phyloP scores from a whole-genome alignment of 371 early-diverging fungal species.

The Apophysomyces sp. region DNA sequence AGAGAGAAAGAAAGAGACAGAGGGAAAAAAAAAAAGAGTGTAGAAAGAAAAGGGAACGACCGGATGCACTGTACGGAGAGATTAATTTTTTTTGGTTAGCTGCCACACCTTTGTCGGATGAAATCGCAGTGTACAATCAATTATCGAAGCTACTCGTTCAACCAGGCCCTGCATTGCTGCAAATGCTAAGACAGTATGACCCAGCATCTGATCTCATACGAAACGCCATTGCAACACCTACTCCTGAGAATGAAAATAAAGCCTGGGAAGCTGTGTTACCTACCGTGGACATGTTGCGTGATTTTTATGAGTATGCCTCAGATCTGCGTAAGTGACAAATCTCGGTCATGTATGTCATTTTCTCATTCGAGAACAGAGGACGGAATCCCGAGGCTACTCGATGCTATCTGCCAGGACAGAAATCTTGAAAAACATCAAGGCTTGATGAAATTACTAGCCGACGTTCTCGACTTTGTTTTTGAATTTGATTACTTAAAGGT shows the following conservation, averaged over 20 bases:
- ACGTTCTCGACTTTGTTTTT: conserved; percentile 85
- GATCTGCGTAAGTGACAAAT: conserved; percentile 56
- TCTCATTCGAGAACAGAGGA: conserved; percentile 47
- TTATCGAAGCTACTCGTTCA: conserved; percentile 45
- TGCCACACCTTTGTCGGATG: conserved; percentile 52
- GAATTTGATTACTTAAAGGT: conserved; percentile 92
- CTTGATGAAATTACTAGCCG: conserved; percentile 76
- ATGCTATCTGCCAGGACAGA: conserved; percentile 66
- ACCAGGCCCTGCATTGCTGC: conserved; percentile 46
- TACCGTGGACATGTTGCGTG: conserved; percentile 76
- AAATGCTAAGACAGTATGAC: conserved; percentile 53
- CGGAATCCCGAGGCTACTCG: conserved; percentile 71
- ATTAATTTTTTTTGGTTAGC: conserved; percentile 8
- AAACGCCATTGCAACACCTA: conserved; percentile 83
- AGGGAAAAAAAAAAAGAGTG: not conserved
- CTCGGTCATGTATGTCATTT: no score
- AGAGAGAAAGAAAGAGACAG: no score
- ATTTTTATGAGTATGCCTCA: conserved; percentile 76
- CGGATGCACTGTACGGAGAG: not conserved
- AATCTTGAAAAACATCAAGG: conserved; percentile 78
- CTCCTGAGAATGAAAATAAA: conserved; percentile 77
- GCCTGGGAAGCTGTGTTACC: conserved; percentile 87
- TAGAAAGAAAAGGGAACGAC: not conserved
- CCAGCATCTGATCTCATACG: conserved; percentile 41
- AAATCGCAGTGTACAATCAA: conserved; percentile 48